Evolutionary conservation across 306 rosid species (phyloP).

Genomic region (Arachis hypogaea): DNA sequence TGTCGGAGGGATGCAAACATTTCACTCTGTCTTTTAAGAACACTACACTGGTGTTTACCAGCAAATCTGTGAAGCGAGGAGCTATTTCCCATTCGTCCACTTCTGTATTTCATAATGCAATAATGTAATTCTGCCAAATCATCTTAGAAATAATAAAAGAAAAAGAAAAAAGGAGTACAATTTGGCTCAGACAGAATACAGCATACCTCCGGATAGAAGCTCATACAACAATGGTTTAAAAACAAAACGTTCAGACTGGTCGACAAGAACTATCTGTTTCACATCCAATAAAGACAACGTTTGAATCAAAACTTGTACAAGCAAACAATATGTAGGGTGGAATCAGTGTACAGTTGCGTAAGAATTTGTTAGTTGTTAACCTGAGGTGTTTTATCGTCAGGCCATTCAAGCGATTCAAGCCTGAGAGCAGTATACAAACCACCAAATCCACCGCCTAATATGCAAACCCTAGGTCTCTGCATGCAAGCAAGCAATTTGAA

Average conservation of each 20-base stretch:
- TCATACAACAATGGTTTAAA: slow-evolving; percentile 92
- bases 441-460: slow-evolving; percentile 97
- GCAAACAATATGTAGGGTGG: slow-evolving; percentile 14
- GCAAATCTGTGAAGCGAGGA: slow-evolving; percentile 86
- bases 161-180: slow-evolving; percentile 17
- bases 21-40: slow-evolving; percentile 85
- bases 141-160: slow-evolving; percentile 1
- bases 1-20: slow-evolving; percentile 67
- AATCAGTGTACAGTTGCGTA: neutral
- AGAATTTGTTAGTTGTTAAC: slow-evolving; percentile 32
- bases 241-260: slow-evolving; percentile 59
- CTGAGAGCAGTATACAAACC: slow-evolving; percentile 94
- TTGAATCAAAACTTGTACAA: slow-evolving; percentile 13
- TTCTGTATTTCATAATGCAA: slow-evolving; percentile 54
- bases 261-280: slow-evolving; percentile 54
- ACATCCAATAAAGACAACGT: slow-evolving; percentile 26
- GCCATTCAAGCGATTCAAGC: slow-evolving; percentile 89
- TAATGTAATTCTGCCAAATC: slow-evolving; percentile 35
- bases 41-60: slow-evolving; percentile 70
- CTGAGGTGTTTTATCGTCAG: slow-evolving; percentile 82
- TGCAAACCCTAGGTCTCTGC: slow-evolving; percentile 88
- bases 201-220: slow-evolving; percentile 91
- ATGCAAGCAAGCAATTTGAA: neutral
- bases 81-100: slow-evolving; percentile 99
- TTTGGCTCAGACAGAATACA: slow-evolving; percentile 28